Evolutionary conservation across 2,329 filamentous ascomycete genomes (phyloP), one percentile per base, ranked within the genome.

Genomic region (Dactylonectria macrodidyma): DNA sequence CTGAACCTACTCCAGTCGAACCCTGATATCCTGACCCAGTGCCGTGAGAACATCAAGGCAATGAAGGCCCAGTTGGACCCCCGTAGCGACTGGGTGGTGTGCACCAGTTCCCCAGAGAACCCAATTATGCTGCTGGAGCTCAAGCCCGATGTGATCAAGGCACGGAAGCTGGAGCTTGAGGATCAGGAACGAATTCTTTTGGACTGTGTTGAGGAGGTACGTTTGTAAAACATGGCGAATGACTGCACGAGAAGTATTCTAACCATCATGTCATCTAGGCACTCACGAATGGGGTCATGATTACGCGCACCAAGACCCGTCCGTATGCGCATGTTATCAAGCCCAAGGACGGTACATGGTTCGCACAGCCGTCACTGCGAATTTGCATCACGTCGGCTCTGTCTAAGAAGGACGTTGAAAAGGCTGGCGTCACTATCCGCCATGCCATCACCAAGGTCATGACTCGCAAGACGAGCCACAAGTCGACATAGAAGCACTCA

Each of bases 391-490:
- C 95, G 0, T 93, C 90, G 5, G 96, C 93, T 1, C 84, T 99
- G 69, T 93, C 93, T 26, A 97, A 93, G 85, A 98, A 97, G 84
- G 96, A 99, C 81, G 93, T 95, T 62, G 97, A 99, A 84, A 97
- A 97, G 85, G 94, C 96, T 0, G 96, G 95, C 14, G 90, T 92
- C 8, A 91, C 89, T 10, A 95, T 99, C 73, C 88, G 95, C 67
- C 95, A 98, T 82, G 95, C 96, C 14, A 93, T 98, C 73, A 97
- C 95, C 59, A 98, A 97, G 84, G 90, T 98, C 68, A 90, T 99
- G 87, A 90, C 88, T 22, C 85, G 88, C 69, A 91, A 90, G 79
- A 81, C 85, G 33, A 89, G 84, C 77, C 79, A 67, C 71, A 83
- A 81, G 71, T 63, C 75, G 30, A 55, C 16, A 34, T 75, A 63